A percentile compares a stretch with the other conserved stretches of the same genome.
Evolutionary conservation across 495 filamentous ascomycete species (phyloP).

Genomic region (Letharia lupina): DNA sequence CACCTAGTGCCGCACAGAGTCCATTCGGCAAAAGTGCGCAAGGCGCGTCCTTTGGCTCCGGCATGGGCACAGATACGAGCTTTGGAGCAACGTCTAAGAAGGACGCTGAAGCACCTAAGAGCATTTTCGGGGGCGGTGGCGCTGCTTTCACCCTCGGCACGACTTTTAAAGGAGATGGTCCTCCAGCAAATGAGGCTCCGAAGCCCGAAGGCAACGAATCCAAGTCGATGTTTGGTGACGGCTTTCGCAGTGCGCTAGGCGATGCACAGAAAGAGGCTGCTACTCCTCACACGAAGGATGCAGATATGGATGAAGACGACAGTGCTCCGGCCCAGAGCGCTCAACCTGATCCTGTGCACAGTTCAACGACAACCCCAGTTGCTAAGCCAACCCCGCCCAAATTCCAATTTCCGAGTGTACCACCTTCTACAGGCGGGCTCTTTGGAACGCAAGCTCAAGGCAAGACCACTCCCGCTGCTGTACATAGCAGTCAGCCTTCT

Average conservation of each 20-base stretch:
- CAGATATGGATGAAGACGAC: constrained; percentile 46
- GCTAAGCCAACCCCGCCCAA: constrained; percentile 38
- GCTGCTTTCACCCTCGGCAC: constrained; percentile 64
- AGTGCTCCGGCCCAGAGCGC: constrained; percentile 32
- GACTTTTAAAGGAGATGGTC: constrained; percentile 70
- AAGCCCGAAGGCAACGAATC: constrained; percentile 36
- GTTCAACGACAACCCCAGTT: constrained; percentile 24
- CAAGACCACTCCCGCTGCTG: constrained; percentile 29
- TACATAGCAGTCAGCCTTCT: constrained; percentile 32
- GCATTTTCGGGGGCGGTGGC: constrained; percentile 45
- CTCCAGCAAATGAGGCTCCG: constrained; percentile 51
- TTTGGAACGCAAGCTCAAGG: constrained; percentile 34
- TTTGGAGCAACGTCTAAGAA: constrained; percentile 34
- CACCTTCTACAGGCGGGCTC: constrained; percentile 28
- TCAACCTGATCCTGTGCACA: constrained; percentile 24
- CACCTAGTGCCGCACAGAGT: constrained; percentile 22
- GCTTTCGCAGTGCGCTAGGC: constrained; percentile 46
- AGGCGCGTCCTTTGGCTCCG: constrained; percentile 29
- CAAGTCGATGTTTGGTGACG: constrained; percentile 47
- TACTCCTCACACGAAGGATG: constrained; percentile 46
- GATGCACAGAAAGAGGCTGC: constrained; percentile 37
- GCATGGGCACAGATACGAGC: constrained; percentile 31
- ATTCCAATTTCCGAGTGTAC: constrained; percentile 31
- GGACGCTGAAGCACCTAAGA: constrained; percentile 30
- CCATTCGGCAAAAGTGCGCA: constrained; percentile 27